Evolutionary conservation across 2,329 filamentous ascomycete genomes (phyloP).

Genomic region (Colletotrichum sublineola): DNA sequence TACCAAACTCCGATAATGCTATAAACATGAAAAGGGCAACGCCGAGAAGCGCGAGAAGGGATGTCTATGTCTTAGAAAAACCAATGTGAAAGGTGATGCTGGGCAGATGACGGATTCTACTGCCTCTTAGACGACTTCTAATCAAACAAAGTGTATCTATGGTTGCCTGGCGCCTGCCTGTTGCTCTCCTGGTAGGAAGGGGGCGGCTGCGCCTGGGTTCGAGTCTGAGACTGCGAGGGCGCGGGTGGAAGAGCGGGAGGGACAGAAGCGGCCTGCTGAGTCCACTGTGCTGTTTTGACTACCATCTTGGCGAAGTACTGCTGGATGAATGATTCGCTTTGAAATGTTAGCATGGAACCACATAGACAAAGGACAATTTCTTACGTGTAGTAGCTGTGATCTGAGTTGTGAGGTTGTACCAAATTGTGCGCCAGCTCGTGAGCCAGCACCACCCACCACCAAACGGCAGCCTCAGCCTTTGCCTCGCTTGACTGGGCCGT

Average conservation of each 20-base stretch:
- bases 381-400: conserved; percentile 86
- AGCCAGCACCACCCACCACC: conserved; percentile 96
- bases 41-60: neutral
- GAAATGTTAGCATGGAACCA: conserved; percentile 30
- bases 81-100: neutral
- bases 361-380: conserved; percentile 46
- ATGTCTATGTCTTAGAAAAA: conserved; percentile 16
- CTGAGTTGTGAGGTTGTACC: conserved; percentile 80
- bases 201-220: conserved; percentile 21
- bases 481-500: conserved; percentile 55
- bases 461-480: conserved; percentile 77
- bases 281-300: conserved; percentile 61
- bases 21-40: neutral
- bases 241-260: conserved; percentile 26
- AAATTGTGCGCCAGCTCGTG: conserved; percentile 98
- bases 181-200: conserved; percentile 39
- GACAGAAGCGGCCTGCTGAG: conserved; percentile 27
- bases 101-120: neutral
- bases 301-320: conserved; percentile 82
- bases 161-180: conserved; percentile 34
- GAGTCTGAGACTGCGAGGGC: conserved; percentile 23
- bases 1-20: conserved; percentile 27
- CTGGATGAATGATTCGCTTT: conserved; percentile 80
- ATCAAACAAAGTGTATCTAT: conserved; percentile 37
- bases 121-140: conserved; percentile 29